phyloP scores from a whole-genome alignment of 2,329 filamentous ascomycete genomes.

The Fusarium sp. region DNA sequence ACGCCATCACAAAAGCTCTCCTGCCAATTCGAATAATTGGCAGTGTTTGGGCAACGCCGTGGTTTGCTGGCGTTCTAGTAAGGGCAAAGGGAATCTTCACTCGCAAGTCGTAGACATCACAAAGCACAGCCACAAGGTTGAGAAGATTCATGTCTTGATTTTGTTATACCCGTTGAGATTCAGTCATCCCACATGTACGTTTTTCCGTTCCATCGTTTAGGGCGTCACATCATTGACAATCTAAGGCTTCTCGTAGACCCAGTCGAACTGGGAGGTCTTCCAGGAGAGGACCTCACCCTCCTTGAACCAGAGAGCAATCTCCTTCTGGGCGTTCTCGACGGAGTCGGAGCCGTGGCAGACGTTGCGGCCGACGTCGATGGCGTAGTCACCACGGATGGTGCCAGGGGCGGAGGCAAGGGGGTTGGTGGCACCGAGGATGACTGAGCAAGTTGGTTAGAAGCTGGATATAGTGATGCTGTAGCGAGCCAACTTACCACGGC shows the following conservation, averaged over 20 bases:
- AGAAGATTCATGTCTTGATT: conserved; percentile 43
- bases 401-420: conserved; percentile 92
- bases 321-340: conserved; percentile 99
- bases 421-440: conserved; percentile 98
- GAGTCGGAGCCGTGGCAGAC: conserved; percentile 99
- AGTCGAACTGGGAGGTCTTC: conserved; percentile 87
- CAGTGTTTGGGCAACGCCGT: conserved; percentile 91
- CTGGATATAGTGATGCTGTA: not conserved
- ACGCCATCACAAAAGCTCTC: conserved; percentile 88
- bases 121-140: conserved; percentile 10
- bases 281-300: conserved; percentile 85
- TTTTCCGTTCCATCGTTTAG: conserved; percentile 40
- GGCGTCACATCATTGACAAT: conserved; percentile 40
- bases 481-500: conserved; percentile 74
- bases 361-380: conserved; percentile 89
- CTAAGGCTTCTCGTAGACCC: conserved; percentile 94
- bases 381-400: conserved; percentile 96
- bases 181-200: conserved; percentile 38
- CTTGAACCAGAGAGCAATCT: conserved; percentile 99
- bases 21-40: conserved; percentile 80
- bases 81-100: conserved; percentile 49
- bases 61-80: conserved; percentile 81
- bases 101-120: conserved; percentile 41
- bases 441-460: conserved; percentile 54
- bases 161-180: conserved; percentile 38